Percentiles rank a stretch among this genome's conserved stretches.
Evolutionary conservation across 768 basidiomycete genomes (phyloP).

Genomic region (Auricularia cornea): DNA sequence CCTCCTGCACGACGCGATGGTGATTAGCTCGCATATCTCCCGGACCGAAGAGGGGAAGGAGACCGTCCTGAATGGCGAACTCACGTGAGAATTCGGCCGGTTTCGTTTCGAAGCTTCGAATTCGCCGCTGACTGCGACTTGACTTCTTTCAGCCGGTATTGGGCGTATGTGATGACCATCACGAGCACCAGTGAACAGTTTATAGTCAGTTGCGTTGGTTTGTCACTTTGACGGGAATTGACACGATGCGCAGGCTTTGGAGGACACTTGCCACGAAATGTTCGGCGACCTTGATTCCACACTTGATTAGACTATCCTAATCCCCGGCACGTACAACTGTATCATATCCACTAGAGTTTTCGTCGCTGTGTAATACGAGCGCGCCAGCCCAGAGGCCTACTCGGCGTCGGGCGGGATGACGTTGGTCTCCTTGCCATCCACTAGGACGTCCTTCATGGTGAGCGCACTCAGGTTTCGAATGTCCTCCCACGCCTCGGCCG

Average conservation of each 20-base stretch:
- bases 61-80: slow-evolving; percentile 12
- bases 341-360: neutral
- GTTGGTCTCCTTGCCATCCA: slow-evolving; percentile 31
- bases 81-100: too few relatives aligned
- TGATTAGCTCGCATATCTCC: slow-evolving; percentile 13
- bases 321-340: neutral
- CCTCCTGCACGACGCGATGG: slow-evolving; percentile 15
- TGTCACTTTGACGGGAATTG: neutral
- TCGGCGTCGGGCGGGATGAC: slow-evolving; percentile 25
- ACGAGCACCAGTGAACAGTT: slow-evolving; percentile 7
- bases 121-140: too few relatives aligned
- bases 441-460: slow-evolving; percentile 11
- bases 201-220: slow-evolving; percentile 1
- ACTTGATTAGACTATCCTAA: slow-evolving; percentile 7
- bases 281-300: slow-evolving; percentile 16
- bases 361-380: too few relatives aligned
- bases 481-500: slow-evolving; percentile 9
- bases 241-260: slow-evolving; percentile 9
- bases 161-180: slow-evolving; percentile 12
- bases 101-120: too few relatives aligned
- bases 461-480: slow-evolving; percentile 8
- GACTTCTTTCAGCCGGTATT: slow-evolving; percentile 7
- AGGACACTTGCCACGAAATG: slow-evolving; percentile 13
- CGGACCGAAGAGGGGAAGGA: slow-evolving; percentile 14
- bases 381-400: neutral